Conservation (phyloP, 495 filamentous ascomycete species). For the Lepidopterella palustris region DNA sequence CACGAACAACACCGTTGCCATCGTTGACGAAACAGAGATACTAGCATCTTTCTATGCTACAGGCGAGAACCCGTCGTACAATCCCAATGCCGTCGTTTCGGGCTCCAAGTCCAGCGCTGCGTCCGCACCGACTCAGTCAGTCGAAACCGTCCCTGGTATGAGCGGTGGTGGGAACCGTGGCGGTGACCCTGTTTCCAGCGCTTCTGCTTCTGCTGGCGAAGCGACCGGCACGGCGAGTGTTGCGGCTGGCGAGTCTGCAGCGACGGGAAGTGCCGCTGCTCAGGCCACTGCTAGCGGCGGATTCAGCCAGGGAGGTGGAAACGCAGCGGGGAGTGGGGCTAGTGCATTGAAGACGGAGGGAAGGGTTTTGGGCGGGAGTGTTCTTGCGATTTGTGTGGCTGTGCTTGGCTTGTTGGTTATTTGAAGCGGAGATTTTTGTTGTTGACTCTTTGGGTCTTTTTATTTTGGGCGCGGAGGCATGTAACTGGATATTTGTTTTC, state of each 20-base stretch:
- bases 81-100: constrained; percentile 23
- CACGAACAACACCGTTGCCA: constrained; percentile 67
- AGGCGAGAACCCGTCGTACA: constrained; percentile 43
- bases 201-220: background rate
- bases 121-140: constrained; percentile 12
- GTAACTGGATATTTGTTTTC: background rate
- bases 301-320: background rate
- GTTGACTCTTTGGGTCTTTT: background rate
- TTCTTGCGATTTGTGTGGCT: background rate
- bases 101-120: constrained; percentile 11
- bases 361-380: background rate
- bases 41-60: constrained; percentile 72
- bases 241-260: background rate
- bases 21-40: constrained; percentile 68
- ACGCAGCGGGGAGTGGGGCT: background rate
- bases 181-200: constrained; percentile 13
- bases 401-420: background rate
- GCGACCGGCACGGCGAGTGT: background rate
- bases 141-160: constrained; percentile 36
- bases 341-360: background rate
- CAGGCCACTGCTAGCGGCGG: background rate
- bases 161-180: constrained; percentile 30
- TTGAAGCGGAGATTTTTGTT: background rate
- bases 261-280: background rate
- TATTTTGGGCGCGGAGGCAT: background rate